Base-by-base conservation (phyloP, 2,329 filamentous ascomycete genomes). In the Byssochlamys sp. region DNA sequence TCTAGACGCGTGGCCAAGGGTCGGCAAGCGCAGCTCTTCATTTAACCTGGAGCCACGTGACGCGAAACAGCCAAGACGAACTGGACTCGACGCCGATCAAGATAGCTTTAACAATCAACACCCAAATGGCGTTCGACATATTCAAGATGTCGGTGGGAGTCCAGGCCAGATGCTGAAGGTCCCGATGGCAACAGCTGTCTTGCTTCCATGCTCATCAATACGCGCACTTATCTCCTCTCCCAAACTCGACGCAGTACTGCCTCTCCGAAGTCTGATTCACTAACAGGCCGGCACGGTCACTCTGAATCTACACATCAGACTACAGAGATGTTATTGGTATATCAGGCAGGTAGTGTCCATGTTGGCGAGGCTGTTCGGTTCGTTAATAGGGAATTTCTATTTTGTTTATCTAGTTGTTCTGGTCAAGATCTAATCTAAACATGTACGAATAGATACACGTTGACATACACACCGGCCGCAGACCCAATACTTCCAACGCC, bases 351-450 rank as follows among this genome's bases (percentile, higher is more conserved):
- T 69, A 90, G 83, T 76, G 88, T 97, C 71, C 95, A 92, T 75
- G 89, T 97, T 63, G 94, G 94, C 71, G 91, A 97, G 77, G 87
- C 96, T 45, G 85, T 96, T 62, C 88, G 94, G 77, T 95, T 86
- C 69, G 73, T 66, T 24, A 53, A 55, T 52, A 29, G 51, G 4
- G 12, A 26, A 57, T 53, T 52, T 54, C 24, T 27, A 12, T 24
- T 29, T 39, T 55, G 24, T 28, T 52, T 48, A 14, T 49, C 11
- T 27, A 53, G 27, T 52, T 54, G 10, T 51, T 29, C 39, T 4
- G 10, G 52, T 24, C 52, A 10, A 11, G 19, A 19, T 53, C 19
- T 53, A 12, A 53, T 53, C 4, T 31, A 12, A 12, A 11, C 19
- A 6, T 35, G 10, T 31, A 24, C 25, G 45, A 56, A 54, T 62